Evolutionary conservation across 1,284 basidiomycete genomes (phyloP), one percentile per base, ranked within the genome.

Genomic region (Albatrellus sp.): DNA sequence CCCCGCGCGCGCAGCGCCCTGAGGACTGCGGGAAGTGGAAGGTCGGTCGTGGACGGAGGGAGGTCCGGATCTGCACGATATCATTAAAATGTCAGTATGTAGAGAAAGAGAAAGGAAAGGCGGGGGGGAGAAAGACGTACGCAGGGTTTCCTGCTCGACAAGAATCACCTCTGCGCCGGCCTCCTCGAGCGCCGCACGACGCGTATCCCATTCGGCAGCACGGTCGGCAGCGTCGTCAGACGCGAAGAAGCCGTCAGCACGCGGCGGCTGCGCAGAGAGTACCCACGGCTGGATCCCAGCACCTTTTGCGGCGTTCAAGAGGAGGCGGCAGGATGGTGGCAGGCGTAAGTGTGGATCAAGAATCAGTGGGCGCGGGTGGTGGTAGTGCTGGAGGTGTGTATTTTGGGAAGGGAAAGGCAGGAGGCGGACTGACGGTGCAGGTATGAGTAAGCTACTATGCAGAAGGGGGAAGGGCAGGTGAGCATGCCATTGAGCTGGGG

Each of bases 401-500:
- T 57, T 47, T 57, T 48, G 65, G 48, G 43, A 53, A 53, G 55
- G 63, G 62, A 40, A 53, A 30, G 80, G 75, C 19, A 87, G 70
- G 53, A 72, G 72, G 12, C 74, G 69, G 40, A 72, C 79, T 82
- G 39, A 12, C 35, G 30, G 38, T 33, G 45, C 24, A 24, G 24
- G 24, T 24, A 24, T 24, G 24, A 24, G 16, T 17, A 29, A 32
- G 19, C 38, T 11, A 14, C 7, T 1, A 10, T 12, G 11, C n/a
- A 7, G 19, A 20, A 28, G 10, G 17, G 33, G 10, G 44, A 30
- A 19, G 37, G 34, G 41, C 32, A 17, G 37, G 34, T 14, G 28
- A 24, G 61, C 79, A 51, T 54, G 90, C 92, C 82, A 57, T 93
- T 96, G 17, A 98, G 68, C 55, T 94, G 86, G 9, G 94, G 94